Conservation (phyloP, 1,284 basidiomycete species). For the Fomes fomentarius region DNA sequence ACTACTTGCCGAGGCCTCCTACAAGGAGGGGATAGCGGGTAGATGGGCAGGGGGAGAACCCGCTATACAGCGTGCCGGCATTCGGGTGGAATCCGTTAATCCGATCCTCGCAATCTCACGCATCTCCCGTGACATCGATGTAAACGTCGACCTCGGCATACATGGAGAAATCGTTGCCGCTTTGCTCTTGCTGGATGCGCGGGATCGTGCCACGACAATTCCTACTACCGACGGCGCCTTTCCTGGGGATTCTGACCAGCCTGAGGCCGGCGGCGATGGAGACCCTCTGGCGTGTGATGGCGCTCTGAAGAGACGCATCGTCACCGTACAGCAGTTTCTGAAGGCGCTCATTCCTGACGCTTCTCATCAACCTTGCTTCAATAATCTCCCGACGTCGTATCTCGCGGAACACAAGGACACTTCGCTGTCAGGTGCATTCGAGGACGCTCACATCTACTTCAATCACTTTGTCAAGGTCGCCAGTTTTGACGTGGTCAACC, state of each 20-base stretch:
- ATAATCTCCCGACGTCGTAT: not conserved
- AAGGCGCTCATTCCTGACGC: not conserved
- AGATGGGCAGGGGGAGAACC: slow-evolving; percentile 1
- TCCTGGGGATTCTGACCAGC: no score
- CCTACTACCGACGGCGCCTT: no score
- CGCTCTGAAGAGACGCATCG: not conserved
- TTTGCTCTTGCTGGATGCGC: slow-evolving; percentile 14
- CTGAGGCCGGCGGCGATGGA: no score
- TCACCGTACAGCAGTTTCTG: slow-evolving; percentile 10
- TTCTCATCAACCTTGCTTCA: not conserved
- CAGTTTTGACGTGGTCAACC: slow-evolving; percentile 24
- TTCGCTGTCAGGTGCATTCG: slow-evolving; percentile 19
- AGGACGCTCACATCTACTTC: slow-evolving; percentile 29
- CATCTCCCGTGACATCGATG: slow-evolving; percentile 3
- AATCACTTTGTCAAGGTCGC: slow-evolving; percentile 37
- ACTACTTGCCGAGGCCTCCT: slow-evolving; percentile 30
- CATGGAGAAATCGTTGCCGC: slow-evolving; percentile 18
- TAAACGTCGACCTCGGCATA: slow-evolving; percentile 17
- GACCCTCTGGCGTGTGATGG: not conserved
- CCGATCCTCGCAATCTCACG: not conserved
- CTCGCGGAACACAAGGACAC: not conserved
- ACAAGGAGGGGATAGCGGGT: not conserved
- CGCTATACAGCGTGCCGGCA: not conserved
- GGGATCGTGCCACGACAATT: slow-evolving; percentile 15
- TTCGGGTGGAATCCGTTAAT: no score